Conservation (phyloP, 805 yeast species). For the Kodamaea laetipori region DNA sequence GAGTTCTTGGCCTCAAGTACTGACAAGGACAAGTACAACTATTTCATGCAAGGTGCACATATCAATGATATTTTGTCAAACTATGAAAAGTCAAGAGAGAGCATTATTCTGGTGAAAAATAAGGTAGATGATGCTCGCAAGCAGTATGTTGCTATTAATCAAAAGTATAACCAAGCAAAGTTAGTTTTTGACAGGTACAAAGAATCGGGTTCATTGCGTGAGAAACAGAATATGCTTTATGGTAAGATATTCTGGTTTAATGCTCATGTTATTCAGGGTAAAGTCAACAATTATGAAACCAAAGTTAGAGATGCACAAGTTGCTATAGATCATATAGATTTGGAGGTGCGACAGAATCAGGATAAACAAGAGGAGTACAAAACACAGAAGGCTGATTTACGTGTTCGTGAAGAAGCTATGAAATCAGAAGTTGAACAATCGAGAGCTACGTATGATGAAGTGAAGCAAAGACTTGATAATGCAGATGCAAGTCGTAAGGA, state of each 20-base stretch:
- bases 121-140: slow-evolving; percentile 29
- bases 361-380: slow-evolving; percentile 13
- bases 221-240: slow-evolving; percentile 33
- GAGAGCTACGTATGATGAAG: slow-evolving; percentile 22
- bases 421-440: slow-evolving; percentile 21
- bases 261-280: slow-evolving; percentile 32
- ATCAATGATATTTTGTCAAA: slow-evolving; percentile 65
- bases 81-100: slow-evolving; percentile 36
- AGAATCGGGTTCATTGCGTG: slow-evolving; percentile 36
- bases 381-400: neutral
- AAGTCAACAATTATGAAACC: slow-evolving; percentile 20
- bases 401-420: slow-evolving; percentile 11
- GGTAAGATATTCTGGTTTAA: slow-evolving; percentile 48
- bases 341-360: slow-evolving; percentile 4
- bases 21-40: slow-evolving; percentile 68
- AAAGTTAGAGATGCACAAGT: slow-evolving; percentile 5
- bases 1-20: slow-evolving; percentile 80
- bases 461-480: slow-evolving; percentile 41
- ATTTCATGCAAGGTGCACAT: slow-evolving; percentile 79
- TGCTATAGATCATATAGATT: slow-evolving; percentile 9
- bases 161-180: slow-evolving; percentile 32
- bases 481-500: slow-evolving; percentile 27
- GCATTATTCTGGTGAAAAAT: slow-evolving; percentile 31
- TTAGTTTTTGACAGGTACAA: slow-evolving; percentile 35
- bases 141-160: slow-evolving; percentile 27